Conservation (phyloP, 1,139 yeast species). For the Ogataea hybrid region DNA sequence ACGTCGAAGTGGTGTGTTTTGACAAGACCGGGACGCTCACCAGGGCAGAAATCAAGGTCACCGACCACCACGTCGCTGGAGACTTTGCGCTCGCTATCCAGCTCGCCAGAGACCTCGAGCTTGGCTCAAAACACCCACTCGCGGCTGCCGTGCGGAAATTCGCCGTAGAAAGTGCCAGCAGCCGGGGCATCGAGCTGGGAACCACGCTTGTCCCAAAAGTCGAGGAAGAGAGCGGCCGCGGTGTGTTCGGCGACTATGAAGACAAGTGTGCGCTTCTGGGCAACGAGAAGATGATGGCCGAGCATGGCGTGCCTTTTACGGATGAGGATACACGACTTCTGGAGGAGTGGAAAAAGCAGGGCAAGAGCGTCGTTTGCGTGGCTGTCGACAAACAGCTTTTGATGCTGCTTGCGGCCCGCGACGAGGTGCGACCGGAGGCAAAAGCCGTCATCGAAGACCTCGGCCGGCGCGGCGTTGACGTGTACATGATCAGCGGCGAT, state of each 20-base stretch:
- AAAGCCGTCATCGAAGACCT: conserved; percentile 48
- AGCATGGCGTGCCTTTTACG: conserved; percentile 38
- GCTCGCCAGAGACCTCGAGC: conserved; percentile 57
- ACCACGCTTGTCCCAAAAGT: conserved; percentile 47
- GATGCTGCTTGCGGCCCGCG: conserved; percentile 58
- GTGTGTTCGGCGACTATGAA: conserved; percentile 49
- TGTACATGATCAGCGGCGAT: conserved; percentile 78
- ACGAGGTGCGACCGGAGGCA: conserved; percentile 64
- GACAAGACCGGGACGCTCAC: conserved; percentile 83
- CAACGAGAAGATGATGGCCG: conserved; percentile 55
- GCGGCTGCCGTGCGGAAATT: conserved; percentile 56
- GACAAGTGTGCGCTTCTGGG: conserved; percentile 52
- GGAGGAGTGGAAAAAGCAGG: conserved; percentile 56
- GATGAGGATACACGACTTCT: conserved; percentile 34
- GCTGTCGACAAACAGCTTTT: conserved; percentile 45
- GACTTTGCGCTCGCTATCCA: conserved; percentile 41
- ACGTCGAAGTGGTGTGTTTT: conserved; percentile 62
- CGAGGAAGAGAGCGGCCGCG: conserved; percentile 57
- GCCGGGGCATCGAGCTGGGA: conserved; percentile 25
- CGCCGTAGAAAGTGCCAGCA: conserved; percentile 31
- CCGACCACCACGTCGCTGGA: conserved; percentile 38
- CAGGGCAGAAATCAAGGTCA: conserved; percentile 51
- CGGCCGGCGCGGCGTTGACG: conserved; percentile 45
- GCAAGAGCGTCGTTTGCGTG: conserved; percentile 61
- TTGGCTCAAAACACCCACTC: conserved; percentile 68